phyloP scores from a whole-genome alignment of 148 eudicot genomes.

The Heliosperma pusillum region DNA sequence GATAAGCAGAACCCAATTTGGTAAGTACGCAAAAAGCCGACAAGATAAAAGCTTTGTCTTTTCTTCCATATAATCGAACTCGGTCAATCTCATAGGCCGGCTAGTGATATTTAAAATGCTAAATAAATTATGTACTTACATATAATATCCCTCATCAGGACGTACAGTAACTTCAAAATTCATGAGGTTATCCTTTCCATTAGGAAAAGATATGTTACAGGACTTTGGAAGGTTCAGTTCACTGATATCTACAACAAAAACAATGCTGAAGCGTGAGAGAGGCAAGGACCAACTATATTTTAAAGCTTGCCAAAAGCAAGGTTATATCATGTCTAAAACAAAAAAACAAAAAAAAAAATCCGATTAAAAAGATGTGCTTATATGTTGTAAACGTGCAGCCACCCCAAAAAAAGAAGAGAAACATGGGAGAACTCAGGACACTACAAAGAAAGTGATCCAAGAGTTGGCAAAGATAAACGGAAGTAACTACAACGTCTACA shows the following conservation, averaged over 20 bases:
- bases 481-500: too few species aligned
- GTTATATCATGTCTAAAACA: background rate
- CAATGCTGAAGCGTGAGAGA: background rate
- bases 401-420: background rate
- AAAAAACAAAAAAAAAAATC: background rate
- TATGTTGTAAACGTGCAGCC: background rate
- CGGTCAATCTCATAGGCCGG: background rate
- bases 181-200: constrained; percentile 85
- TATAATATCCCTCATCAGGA: constrained; percentile 85
- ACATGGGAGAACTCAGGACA: too few species aligned
- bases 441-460: background rate
- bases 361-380: background rate
- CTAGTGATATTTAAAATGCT: background rate
- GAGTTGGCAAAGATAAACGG: background rate
- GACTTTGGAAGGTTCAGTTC: constrained; percentile 75
- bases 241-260: constrained; percentile 58
- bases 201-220: constrained; percentile 66
- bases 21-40: background rate
- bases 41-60: background rate
- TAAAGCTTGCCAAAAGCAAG: constrained; percentile 3
- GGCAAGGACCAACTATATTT: background rate
- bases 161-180: constrained; percentile 78
- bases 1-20: background rate
- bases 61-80: background rate
- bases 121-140: constrained; percentile 38